A percentile compares a stretch with the other conserved stretches of the same genome.
Evolutionary conservation across 2,329 filamentous ascomycete species (phyloP).

Genomic region (Aspergillus piperis): DNA sequence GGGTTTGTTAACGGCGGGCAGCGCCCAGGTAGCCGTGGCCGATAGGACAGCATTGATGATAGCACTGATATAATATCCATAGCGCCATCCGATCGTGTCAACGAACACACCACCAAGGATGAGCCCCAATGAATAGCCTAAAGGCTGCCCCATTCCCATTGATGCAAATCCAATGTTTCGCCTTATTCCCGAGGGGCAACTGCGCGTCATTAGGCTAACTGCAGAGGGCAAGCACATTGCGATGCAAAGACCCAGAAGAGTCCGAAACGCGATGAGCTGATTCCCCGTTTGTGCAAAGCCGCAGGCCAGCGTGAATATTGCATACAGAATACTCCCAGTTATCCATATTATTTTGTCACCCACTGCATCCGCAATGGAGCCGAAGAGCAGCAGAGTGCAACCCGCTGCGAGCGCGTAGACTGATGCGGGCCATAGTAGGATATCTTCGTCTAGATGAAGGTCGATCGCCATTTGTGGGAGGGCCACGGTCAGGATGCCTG

Average conservation of each 20-base stretch:
- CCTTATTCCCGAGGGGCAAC: slow-evolving; percentile 48
- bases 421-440: slow-evolving; percentile 14
- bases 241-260: slow-evolving; percentile 48
- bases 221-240: slow-evolving; percentile 53
- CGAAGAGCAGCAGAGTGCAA: slow-evolving; percentile 48
- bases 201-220: slow-evolving; percentile 52
- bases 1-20: slow-evolving; percentile 29
- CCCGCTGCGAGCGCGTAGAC: slow-evolving; percentile 34
- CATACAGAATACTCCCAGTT: slow-evolving; percentile 46
- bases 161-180: slow-evolving; percentile 56
- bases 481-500: slow-evolving; percentile 30
- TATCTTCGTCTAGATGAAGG: slow-evolving; percentile 25
- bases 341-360: slow-evolving; percentile 46
- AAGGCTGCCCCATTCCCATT: slow-evolving; percentile 53
- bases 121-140: slow-evolving; percentile 56
- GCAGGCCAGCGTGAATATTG: slow-evolving; percentile 37
- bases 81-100: slow-evolving; percentile 3
- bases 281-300: slow-evolving; percentile 40
- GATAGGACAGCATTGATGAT: not conserved
- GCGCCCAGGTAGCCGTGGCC: not conserved
- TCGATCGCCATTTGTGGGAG: slow-evolving; percentile 32
- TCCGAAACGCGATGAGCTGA: slow-evolving; percentile 52
- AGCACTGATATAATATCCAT: not conserved
- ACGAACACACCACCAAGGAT: slow-evolving; percentile 40
- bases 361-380: slow-evolving; percentile 55